These are phyloP conservation scores for Yarrowia divulgata DNA, from an alignment of 805 yeast species.

Conservation along the genomic window DNA sequence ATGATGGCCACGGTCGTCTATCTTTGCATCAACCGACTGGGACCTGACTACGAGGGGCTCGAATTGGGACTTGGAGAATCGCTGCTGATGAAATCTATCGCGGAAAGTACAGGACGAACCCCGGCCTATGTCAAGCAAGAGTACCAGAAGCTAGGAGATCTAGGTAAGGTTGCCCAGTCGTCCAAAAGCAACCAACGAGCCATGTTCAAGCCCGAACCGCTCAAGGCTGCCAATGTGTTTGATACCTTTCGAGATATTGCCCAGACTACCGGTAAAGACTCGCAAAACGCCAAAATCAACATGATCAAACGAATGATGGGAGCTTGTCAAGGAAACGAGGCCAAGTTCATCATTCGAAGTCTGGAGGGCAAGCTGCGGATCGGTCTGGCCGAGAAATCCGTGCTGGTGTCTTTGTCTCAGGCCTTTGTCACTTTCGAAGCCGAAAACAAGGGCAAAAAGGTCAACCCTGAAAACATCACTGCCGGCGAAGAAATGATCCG, in stretches of 20 bases:
- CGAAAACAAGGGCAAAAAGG: constrained; percentile 48
- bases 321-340: constrained; percentile 84
- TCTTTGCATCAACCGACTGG: constrained; percentile 83
- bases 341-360: constrained; percentile 87
- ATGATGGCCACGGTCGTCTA: constrained; percentile 76
- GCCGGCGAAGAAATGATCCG: constrained; percentile 79
- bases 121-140: constrained; percentile 72
- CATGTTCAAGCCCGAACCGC: constrained; percentile 89
- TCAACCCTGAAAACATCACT: constrained; percentile 56
- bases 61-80: constrained; percentile 96
- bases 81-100: constrained; percentile 81
- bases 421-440: constrained; percentile 74
- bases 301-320: constrained; percentile 84
- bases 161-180: constrained; percentile 85
- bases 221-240: constrained; percentile 78
- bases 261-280: constrained; percentile 74
- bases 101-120: constrained; percentile 88
- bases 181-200: constrained; percentile 87
- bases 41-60: constrained; percentile 95
- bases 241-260: constrained; percentile 79
- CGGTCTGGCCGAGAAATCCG: constrained; percentile 93
- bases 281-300: constrained; percentile 78
- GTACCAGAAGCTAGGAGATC: constrained; percentile 82
- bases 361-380: constrained; percentile 92
- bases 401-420: constrained; percentile 80